Conservation (phyloP, 2,329 filamentous ascomycete genomes). For the Diaporthe citri region DNA sequence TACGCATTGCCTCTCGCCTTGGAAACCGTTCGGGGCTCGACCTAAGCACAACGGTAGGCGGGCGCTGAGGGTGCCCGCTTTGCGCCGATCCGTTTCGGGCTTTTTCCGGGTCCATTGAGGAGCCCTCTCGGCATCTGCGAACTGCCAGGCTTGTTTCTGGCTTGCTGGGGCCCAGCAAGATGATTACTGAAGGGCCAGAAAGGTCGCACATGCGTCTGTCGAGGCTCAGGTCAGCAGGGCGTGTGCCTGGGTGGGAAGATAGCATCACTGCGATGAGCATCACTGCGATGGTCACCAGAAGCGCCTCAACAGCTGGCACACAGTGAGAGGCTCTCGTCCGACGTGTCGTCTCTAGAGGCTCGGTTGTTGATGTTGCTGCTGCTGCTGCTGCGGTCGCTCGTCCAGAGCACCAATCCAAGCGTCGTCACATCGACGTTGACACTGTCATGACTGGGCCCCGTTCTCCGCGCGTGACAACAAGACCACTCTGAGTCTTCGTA, state of each 20-base stretch:
- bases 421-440: neutral
- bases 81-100: slow-evolving; percentile 25
- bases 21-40: slow-evolving; percentile 6
- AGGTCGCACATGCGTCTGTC: neutral
- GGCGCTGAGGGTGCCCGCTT: neutral
- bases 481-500: neutral
- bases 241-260: neutral
- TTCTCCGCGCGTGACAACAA: neutral
- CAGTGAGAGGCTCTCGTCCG: neutral
- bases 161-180: neutral
- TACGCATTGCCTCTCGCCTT: neutral
- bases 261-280: neutral
- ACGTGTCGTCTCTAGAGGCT: neutral
- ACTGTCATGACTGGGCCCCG: neutral
- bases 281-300: neutral
- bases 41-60: neutral
- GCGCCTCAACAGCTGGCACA: neutral
- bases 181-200: neutral
- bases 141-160: neutral
- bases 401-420: neutral
- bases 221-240: neutral
- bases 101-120: slow-evolving; percentile 20
- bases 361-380: neutral
- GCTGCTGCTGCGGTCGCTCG: neutral
- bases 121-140: slow-evolving; percentile 20